Percentiles rank a stretch among this genome's conserved stretches.
phyloP scores from a whole-genome alignment of 805 yeast genomes.

The Spencermartinsiella europaea region DNA sequence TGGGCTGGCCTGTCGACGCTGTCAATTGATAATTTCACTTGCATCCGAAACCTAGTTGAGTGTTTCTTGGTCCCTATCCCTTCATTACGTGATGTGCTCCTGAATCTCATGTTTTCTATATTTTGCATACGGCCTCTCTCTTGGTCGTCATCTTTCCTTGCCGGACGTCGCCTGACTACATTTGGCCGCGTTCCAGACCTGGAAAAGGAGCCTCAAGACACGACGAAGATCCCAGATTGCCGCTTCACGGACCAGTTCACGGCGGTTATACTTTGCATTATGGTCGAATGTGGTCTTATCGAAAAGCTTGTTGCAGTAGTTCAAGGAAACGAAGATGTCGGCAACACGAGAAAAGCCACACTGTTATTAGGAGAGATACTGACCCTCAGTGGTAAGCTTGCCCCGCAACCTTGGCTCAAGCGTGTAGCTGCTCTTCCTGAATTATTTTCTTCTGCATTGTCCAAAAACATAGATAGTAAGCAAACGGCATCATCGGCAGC shows the following conservation, averaged over 20 bases:
- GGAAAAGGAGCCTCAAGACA: slow-evolving; percentile 37
- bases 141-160: slow-evolving; percentile 39
- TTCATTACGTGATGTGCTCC: slow-evolving; percentile 48
- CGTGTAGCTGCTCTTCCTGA: slow-evolving; percentile 23
- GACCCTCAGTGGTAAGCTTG: slow-evolving; percentile 45
- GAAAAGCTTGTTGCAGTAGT: slow-evolving; percentile 42
- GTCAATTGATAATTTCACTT: slow-evolving; percentile 49
- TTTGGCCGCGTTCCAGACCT: slow-evolving; percentile 27
- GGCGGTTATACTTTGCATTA: slow-evolving; percentile 51
- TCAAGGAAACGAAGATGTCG: slow-evolving; percentile 40
- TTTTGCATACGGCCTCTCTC: slow-evolving; percentile 56
- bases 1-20: slow-evolving; percentile 74
- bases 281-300: slow-evolving; percentile 53
- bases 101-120: slow-evolving; percentile 68
- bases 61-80: slow-evolving; percentile 60
- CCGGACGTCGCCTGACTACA: slow-evolving; percentile 26
- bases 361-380: slow-evolving; percentile 59
- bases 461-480: slow-evolving; percentile 5
- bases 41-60: slow-evolving; percentile 52
- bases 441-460: slow-evolving; percentile 26
- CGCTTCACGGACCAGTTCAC: slow-evolving; percentile 52
- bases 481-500: slow-evolving; percentile 33
- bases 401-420: slow-evolving; percentile 45
- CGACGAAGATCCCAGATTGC: slow-evolving; percentile 20
- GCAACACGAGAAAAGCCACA: slow-evolving; percentile 53